Conservation (phyloP, 1,139 yeast genomes). For the Blastobotrys elegans region DNA sequence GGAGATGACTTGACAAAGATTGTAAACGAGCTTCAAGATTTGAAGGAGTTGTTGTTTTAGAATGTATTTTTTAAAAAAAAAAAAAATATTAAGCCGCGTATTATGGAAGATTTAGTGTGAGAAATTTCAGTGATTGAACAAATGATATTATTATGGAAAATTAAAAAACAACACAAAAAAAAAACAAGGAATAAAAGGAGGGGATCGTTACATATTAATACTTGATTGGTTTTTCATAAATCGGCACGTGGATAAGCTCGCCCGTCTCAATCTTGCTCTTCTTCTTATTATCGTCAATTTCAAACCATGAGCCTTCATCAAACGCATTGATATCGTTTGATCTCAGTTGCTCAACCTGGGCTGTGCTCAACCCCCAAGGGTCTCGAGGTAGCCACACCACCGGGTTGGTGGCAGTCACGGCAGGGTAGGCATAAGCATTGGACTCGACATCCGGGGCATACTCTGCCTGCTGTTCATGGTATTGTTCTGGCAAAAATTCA, state of each 20-base stretch:
- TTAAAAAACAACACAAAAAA: neutral
- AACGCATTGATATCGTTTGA: conserved; percentile 45
- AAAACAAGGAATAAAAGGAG: neutral
- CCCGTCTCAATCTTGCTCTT: conserved; percentile 19
- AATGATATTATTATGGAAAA: too few relatives aligned
- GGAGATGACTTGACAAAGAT: conserved; percentile 36
- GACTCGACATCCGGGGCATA: conserved; percentile 36
- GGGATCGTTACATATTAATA: conserved; percentile 16
- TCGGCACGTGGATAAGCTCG: conserved; percentile 24
- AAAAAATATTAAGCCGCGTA: too few relatives aligned
- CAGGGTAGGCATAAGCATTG: conserved; percentile 72
- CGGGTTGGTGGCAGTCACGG: conserved; percentile 61
- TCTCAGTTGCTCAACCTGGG: conserved; percentile 46
- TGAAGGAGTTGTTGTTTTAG: conserved; percentile 23
- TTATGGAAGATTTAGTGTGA: too few relatives aligned
- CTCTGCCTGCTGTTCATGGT: conserved; percentile 33
- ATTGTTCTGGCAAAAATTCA: conserved; percentile 40
- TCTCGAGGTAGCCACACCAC: conserved; percentile 86
- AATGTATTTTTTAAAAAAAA: too few relatives aligned
- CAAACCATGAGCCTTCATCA: conserved; percentile 57
- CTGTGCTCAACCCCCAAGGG: conserved; percentile 69
- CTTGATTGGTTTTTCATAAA: conserved; percentile 22
- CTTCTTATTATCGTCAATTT: conserved; percentile 43
- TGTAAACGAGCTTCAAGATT: conserved; percentile 25
- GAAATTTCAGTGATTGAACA: too few relatives aligned